Evolutionary conservation across 202 grass and related monocot species (phyloP), one percentile per base, ranked within the genome.

Genomic region (Elaeis oleifera): DNA sequence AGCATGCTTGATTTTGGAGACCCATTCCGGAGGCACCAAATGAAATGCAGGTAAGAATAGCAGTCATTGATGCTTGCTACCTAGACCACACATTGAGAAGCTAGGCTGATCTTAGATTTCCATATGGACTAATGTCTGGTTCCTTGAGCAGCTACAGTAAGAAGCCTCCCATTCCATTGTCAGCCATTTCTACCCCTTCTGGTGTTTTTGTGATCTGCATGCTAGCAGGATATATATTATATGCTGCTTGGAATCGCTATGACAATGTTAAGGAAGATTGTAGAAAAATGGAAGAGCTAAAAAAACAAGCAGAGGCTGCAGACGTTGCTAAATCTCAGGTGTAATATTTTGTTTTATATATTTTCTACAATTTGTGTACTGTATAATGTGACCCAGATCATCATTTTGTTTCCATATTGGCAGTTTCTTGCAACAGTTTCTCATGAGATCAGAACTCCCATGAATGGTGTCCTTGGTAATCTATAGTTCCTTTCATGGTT

Each of bases 301-400:
- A 99, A 61, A 89, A 84, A 54, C 80, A 28, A 64, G 94, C 94
- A 61, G 94, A 99, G 77, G 94, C 94, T 3, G 94, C 94, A 14
- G 94, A 99, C 73, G 11, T 92, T 81, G 94, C 94, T 69, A 99
- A 99, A 84, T 99, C 94, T 82, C 94, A 99, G 94, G 94, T 99
- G 58, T 61, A 13, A 22, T 81, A 53, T 55, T 14, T 29, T 27
- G 57, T 32, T 19, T 59, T 3, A 50, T 22, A 23, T 52, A 6
- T 36, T 22, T 52, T 52, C 16, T 14, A 2, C 32, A 60, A 29
- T 74, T 63, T 5, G 23, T 54, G 50, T 23, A 58, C 60, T 0
- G 15, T 36, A 36, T 59, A 31, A 60, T 74, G 32, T 65, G 50
- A 59, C 77, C 54, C 75, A 60, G 85, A 74, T 58, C 32, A 8